phyloP scores from a whole-genome alignment of 202 grass and related monocot species.

The Digitaria exilis region DNA sequence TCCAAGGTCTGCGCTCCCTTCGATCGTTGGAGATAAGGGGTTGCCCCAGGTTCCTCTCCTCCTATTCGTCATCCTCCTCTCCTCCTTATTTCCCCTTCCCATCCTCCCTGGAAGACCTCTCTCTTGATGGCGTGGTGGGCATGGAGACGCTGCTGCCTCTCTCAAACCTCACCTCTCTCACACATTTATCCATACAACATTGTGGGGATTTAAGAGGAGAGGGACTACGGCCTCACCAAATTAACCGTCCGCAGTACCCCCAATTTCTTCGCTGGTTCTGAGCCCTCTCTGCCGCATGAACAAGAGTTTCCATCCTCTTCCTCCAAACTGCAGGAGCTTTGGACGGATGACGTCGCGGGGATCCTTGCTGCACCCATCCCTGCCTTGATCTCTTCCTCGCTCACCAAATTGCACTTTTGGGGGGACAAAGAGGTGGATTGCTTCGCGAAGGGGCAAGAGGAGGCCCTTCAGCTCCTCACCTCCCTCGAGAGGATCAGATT shows the following conservation, averaged over 20 bases:
- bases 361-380: neutral
- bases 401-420: neutral
- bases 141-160: neutral
- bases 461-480: conserved; percentile 9
- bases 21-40: rapidly evolving
- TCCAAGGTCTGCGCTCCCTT: conserved; percentile 7
- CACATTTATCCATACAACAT: rapidly evolving
- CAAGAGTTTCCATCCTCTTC: neutral
- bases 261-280: neutral
- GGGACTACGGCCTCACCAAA: neutral
- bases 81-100: neutral
- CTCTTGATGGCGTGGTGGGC: rapidly evolving
- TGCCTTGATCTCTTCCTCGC: neutral
- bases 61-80: neutral
- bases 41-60: neutral
- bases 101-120: neutral
- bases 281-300: neutral
- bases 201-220: neutral
- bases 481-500: neutral
- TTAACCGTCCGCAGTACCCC: rapidly evolving
- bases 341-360: neutral
- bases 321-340: neutral
- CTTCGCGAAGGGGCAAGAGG: neutral
- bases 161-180: conserved; percentile 25
- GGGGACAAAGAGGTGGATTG: neutral